Base-by-base conservation (phyloP, 352 stramenopile species). In the Pythium phragmitis region DNA sequence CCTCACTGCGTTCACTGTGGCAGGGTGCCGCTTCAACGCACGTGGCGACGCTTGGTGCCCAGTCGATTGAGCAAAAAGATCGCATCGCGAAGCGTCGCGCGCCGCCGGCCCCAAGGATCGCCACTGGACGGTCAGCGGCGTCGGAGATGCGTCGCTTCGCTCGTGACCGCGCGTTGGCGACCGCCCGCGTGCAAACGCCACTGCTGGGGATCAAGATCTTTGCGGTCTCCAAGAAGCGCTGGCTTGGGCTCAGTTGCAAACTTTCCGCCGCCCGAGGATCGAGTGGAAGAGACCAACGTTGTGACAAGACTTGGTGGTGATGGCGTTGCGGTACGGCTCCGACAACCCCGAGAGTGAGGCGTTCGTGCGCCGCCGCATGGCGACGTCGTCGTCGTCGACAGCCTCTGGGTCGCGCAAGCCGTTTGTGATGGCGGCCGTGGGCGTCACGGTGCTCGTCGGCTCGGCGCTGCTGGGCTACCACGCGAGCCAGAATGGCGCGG, bases 401-500 rank as follows among this genome's bases (percentile, higher is more conserved):
- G 42, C 21, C 54, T 17, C 42, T 9, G 48, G 12, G 7, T 34
- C 17, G 39, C 23, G 26, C 39, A 60, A 50, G 54, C 54, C 23
- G 11, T 42, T 42, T 42, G 54, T 41, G 8, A 12, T 51, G 1
- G 42, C 42, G 7, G 54, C 54, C 17, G 54, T 51, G 12, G 54
- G 54, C 39, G 54, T 41, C 19, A 42, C 39, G n/a, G 39, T 60
- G 37, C 21, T 60, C 19, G 37, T 26, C 17, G 54, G 54, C n/a
- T 50, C 54, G 54, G 54, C 54, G 6, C 42, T 60, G 37, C 19
- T 60, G 26, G 54, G 16, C 12, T 60, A 42, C 54, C 54, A 60
- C 19, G 19, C 54, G 26, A 39, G 23, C 5, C 54, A 26, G 3
- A 50, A 13, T 13, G 39, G 54, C 37, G 23, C 26, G 19, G 33